phyloP scores from a whole-genome alignment of 2,329 filamentous ascomycete genomes.

The Akanthomyces uredinophilus region DNA sequence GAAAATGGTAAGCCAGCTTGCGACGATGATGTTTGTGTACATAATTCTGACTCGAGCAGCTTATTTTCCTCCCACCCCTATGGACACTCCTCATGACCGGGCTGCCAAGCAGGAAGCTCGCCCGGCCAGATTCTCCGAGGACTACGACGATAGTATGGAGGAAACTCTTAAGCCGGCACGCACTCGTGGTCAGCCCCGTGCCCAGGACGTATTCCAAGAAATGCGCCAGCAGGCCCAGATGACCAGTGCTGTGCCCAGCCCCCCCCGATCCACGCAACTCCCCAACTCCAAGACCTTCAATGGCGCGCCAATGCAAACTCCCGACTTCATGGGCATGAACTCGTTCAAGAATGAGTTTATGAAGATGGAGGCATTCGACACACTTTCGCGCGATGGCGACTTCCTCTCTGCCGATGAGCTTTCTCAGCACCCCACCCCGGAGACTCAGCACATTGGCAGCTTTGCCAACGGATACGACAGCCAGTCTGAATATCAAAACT shows the following conservation, averaged over 20 bases:
- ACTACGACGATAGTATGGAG: slow-evolving; percentile 62
- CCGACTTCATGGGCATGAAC: slow-evolving; percentile 54
- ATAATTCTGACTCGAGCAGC: slow-evolving; percentile 31
- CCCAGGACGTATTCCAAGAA: slow-evolving; percentile 52
- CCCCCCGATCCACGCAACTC: slow-evolving; percentile 48
- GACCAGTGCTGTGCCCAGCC: slow-evolving; percentile 46
- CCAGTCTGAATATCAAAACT: slow-evolving; percentile 31
- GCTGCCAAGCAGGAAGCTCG: slow-evolving; percentile 37
- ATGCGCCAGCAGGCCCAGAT: slow-evolving; percentile 53
- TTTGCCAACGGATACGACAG: slow-evolving; percentile 40
- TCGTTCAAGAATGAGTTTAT: slow-evolving; percentile 40
- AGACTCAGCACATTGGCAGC: slow-evolving; percentile 42
- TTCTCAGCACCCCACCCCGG: slow-evolving; percentile 49
- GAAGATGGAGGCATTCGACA: slow-evolving; percentile 33
- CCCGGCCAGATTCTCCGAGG: slow-evolving; percentile 51
- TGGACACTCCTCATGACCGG: slow-evolving; percentile 54
- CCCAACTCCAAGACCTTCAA: slow-evolving; percentile 42
- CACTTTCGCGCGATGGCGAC: slow-evolving; percentile 27
- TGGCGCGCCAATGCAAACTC: slow-evolving; percentile 46
- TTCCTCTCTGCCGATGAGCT: slow-evolving; percentile 38
- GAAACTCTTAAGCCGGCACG: slow-evolving; percentile 57
- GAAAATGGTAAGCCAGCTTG: slow-evolving; percentile 45
- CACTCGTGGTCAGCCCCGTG: slow-evolving; percentile 37
- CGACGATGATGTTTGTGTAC: background rate
- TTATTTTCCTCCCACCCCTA: slow-evolving; percentile 63